A percentile compares a stretch with the other conserved stretches of the same genome.
Evolutionary conservation across 202 grass and related monocot species (phyloP).

Genomic region (Eragrostis tef): DNA sequence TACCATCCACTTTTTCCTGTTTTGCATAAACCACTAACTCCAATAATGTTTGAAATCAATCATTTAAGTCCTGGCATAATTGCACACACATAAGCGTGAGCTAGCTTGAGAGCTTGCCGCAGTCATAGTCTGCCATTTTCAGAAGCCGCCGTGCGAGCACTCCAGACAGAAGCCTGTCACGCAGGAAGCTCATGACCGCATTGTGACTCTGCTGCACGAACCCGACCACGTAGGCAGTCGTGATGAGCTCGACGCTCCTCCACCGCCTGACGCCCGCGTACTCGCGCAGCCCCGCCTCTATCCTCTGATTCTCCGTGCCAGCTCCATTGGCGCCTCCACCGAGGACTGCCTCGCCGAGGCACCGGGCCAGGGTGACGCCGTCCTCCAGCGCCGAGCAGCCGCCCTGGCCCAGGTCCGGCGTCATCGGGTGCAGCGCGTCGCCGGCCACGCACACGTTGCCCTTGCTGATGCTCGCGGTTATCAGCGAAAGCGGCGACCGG

Average conservation of each 20-base stretch:
- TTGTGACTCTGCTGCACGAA: constrained; percentile 54
- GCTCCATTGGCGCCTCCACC: neutral
- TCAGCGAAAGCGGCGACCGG: constrained; percentile 57
- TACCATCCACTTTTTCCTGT: too few relatives aligned
- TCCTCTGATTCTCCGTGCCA: neutral
- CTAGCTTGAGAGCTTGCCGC: constrained; percentile 50
- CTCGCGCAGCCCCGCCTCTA: constrained; percentile 49
- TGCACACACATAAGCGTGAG: neutral
- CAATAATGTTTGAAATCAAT: neutral
- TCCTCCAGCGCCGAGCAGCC: constrained; percentile 77
- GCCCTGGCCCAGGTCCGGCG: constrained; percentile 78
- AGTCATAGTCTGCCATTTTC: constrained; percentile 51
- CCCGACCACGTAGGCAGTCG: constrained; percentile 44
- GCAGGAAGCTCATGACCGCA: constrained; percentile 49
- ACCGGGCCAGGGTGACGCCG: constrained; percentile 58
- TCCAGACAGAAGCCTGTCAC: constrained; percentile 54
- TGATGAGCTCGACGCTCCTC: constrained; percentile 55
- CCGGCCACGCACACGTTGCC: constrained; percentile 66
- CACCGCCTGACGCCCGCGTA: constrained; percentile 53
- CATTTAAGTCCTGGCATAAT: neutral
- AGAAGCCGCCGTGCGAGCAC: constrained; percentile 40
- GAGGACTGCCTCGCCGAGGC: constrained; percentile 55
- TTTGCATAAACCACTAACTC: too few relatives aligned
- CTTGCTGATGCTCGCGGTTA: constrained; percentile 51
- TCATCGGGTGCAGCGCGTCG: constrained; percentile 87